Evolutionary conservation across 495 filamentous ascomycete genomes (phyloP).

Genomic region (Bryoglossum gracile): DNA sequence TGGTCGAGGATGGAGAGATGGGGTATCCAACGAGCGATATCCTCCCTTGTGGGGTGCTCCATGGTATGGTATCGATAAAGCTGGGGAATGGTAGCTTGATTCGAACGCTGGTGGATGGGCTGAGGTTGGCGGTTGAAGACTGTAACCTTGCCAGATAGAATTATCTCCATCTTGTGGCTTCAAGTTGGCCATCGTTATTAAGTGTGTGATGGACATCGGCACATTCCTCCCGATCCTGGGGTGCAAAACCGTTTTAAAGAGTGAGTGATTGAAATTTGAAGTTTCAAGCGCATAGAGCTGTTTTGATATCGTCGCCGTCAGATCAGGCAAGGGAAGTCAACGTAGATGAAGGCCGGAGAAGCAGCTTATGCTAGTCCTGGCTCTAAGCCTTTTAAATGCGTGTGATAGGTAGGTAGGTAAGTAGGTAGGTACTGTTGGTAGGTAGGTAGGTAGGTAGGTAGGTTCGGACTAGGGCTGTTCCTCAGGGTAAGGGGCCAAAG

Average conservation of each 20-base stretch:
- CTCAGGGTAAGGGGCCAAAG: constrained; percentile 16
- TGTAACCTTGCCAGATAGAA: constrained; percentile 26
- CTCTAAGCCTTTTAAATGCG: constrained; percentile 23
- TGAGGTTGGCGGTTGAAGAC: constrained; percentile 17
- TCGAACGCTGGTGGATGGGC: constrained; percentile 17
- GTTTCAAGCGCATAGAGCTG: constrained; percentile 13
- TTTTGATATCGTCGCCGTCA: constrained; percentile 12
- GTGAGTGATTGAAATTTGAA: constrained; percentile 1
- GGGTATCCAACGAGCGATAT: constrained; percentile 24
- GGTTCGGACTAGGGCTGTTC: constrained; percentile 5
- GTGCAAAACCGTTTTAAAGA: constrained; percentile 6
- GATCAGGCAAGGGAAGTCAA: constrained; percentile 13
- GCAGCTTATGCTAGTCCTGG: constrained; percentile 16
- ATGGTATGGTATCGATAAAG: constrained; percentile 15
- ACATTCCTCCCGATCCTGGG: constrained; percentile 7
- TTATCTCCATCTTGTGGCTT: constrained; percentile 24
- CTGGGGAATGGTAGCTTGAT: constrained; percentile 8
- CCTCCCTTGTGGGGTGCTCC: constrained; percentile 15
- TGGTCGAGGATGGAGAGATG: constrained; percentile 16
- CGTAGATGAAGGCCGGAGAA: constrained; percentile 22
- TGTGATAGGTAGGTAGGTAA: too few relatives aligned
- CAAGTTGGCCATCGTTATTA: constrained; percentile 25
- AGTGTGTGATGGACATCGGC: constrained; percentile 25
- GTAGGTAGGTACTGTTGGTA: too few relatives aligned
- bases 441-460: too few relatives aligned